Conservation (phyloP, 306 rosid genomes). For the Lathyrus sativus region DNA sequence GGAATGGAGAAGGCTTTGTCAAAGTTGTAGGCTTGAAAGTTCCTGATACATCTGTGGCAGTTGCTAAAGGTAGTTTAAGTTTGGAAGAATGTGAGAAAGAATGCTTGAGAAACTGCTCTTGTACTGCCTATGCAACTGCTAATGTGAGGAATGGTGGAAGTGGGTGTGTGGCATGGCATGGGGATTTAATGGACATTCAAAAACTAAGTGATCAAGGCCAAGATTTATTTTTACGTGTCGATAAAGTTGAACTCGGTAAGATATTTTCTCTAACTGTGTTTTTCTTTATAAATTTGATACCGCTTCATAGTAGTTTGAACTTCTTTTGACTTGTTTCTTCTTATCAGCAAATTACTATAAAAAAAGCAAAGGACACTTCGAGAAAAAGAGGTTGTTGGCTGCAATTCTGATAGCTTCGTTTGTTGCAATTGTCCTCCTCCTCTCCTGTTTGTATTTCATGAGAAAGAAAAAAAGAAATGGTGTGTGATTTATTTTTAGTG, state of each 20-base stretch:
- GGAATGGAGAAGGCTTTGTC: conserved; percentile 68
- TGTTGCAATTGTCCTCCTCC: conserved; percentile 17
- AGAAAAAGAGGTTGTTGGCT: background rate
- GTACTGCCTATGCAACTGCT: conserved; percentile 54
- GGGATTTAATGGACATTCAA: conserved; percentile 35
- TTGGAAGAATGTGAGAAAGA: conserved; percentile 42
- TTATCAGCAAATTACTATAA: conserved; percentile 37
- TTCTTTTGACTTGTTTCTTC: conserved; percentile 4
- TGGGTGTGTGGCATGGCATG: conserved; percentile 65
- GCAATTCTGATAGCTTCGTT: conserved; percentile 17
- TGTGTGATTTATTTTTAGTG: conserved; percentile 14
- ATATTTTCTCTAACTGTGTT: too few species aligned
- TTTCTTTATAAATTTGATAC: too few species aligned
- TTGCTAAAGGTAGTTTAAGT: conserved; percentile 29
- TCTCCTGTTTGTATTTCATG: background rate
- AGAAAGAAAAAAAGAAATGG: conserved; percentile 29
- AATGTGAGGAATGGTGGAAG: conserved; percentile 54
- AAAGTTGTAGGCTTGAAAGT: conserved; percentile 48
- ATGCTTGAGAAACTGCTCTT: conserved; percentile 64
- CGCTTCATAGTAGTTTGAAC: background rate
- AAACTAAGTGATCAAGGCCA: conserved; percentile 48
- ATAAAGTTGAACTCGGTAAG: conserved; percentile 39
- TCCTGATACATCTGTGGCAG: conserved; percentile 54
- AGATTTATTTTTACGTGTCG: conserved; percentile 61
- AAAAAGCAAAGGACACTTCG: background rate